Conservation (phyloP, 2,329 filamentous ascomycete genomes). For the Daldinia eschscholtzii region DNA sequence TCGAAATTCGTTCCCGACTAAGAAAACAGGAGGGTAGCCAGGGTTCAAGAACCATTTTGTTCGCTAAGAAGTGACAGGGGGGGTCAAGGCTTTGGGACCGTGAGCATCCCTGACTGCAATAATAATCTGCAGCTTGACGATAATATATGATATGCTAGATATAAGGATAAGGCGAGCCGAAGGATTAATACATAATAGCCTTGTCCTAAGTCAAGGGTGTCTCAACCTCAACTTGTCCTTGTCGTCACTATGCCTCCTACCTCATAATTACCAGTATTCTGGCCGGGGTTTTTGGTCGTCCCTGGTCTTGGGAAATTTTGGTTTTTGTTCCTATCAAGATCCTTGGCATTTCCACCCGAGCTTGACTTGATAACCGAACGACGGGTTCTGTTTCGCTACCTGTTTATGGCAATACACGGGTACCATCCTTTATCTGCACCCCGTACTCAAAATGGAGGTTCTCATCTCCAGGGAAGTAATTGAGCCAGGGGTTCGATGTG, state of each 20-base stretch:
- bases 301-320: conserved; percentile 3
- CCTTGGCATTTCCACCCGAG: neutral
- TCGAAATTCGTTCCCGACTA: conserved; percentile 20
- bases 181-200: neutral
- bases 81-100: conserved; percentile 33
- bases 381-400: conserved; percentile 15
- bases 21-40: conserved; percentile 21
- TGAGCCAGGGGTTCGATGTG: conserved; percentile 21
- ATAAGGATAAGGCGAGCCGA: conserved; percentile 24
- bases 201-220: conserved; percentile 2
- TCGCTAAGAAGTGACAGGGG: conserved; percentile 22
- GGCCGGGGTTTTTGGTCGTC: neutral
- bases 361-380: neutral
- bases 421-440: conserved; percentile 26
- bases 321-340: conserved; percentile 18
- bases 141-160: conserved; percentile 17
- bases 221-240: conserved; percentile 9
- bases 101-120: conserved; percentile 27
- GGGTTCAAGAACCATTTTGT: conserved; percentile 29
- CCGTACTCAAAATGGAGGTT: conserved; percentile 11
- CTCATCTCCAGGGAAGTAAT: conserved; percentile 15
- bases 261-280: neutral
- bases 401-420: conserved; percentile 6
- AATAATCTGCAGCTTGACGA: conserved; percentile 24
- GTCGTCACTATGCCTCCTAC: conserved; percentile 24